These are phyloP conservation scores for Rhodotorula babjevae DNA, from an alignment of 768 basidiomycete species.

Conservation along the genomic window DNA sequence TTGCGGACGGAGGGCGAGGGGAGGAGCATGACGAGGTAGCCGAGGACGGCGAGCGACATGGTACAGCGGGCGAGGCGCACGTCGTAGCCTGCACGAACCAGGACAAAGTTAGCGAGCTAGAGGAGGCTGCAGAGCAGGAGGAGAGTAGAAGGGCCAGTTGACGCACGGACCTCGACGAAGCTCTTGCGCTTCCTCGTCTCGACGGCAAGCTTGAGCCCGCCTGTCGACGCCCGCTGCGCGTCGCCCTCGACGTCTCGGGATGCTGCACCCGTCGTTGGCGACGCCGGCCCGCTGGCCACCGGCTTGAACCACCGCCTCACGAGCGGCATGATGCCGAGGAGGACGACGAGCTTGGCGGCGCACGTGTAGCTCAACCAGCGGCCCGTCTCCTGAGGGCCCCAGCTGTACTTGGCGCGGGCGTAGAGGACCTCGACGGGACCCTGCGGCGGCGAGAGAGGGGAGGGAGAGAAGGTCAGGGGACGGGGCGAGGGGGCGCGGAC, in stretches of 20 bases:
- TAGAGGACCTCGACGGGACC: constrained; percentile 21
- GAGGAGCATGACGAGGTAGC: constrained; percentile 19
- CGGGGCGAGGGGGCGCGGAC: not conserved
- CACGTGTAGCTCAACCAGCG: constrained; percentile 14
- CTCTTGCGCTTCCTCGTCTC: not conserved
- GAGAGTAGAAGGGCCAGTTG: not conserved
- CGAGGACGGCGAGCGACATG: not conserved
- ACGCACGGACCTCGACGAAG: not conserved
- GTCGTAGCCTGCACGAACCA: constrained; percentile 7
- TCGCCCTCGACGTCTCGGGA: no score
- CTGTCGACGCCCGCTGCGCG: no score
- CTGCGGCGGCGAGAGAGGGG: not conserved
- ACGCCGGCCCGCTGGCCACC: not conserved
- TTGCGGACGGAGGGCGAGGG: not conserved
- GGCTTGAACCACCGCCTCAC: not conserved
- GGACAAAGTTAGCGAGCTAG: no score
- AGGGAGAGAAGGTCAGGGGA: not conserved
- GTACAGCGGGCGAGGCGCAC: not conserved
- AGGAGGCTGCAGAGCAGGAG: no score
- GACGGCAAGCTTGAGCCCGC: no score
- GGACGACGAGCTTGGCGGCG: constrained; percentile 6
- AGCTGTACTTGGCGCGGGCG: constrained; percentile 17
- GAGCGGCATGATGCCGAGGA: constrained; percentile 13
- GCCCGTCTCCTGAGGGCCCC: constrained; percentile 11
- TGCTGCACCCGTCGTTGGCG: no score